Base-by-base conservation (phyloP, 179 eudicot genomes). In the Silene vulgaris region DNA sequence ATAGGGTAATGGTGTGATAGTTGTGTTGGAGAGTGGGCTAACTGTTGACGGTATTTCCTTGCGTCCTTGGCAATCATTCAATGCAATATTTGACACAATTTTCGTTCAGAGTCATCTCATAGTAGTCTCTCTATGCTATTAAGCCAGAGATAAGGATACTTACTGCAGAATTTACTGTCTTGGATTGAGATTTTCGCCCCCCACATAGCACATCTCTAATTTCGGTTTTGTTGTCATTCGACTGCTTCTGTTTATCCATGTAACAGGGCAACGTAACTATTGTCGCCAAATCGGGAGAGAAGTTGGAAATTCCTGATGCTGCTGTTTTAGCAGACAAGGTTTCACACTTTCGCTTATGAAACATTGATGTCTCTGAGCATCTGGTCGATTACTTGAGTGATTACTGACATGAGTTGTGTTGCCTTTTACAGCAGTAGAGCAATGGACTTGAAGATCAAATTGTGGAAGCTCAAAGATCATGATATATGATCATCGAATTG, bases 271-370 rank as follows among this genome's bases (percentile, higher is more conserved):
- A 84, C 57, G 96, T 93, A 77, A 83, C 82, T 2, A 79, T 91
- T 77, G 74, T 75, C 76, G 98, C 97, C 29, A 86, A 86, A 74
- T 37, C 97, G 21, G 97, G 90, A 45, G 88, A n/a, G 75, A 93
- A 93, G 87, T 69, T 93, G 74, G 91, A 90, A 88, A 90, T 93
- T 76, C 97, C 97, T 26, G 93, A 89, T 83, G 96, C 89, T 67
- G 85, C 89, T 60, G 93, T 88, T 73, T 57, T 96, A 37, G 91
- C 85, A 28, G 80, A 95, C 88, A 89, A 90, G 99, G 99, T 93
- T 57, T 17, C 19, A 14, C 17, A 17, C 16, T 67, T 57, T 57
- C 8, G 13, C 29, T 19, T 20, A 5, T 28, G 17, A 67, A 8
- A n/a, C 6, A 40, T n/a, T 2, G 19, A 1, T 71, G 4, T 61